These are phyloP conservation scores for Eruca vesicaria DNA, from an alignment of 441 rosid genomes.

Conservation along the genomic window DNA sequence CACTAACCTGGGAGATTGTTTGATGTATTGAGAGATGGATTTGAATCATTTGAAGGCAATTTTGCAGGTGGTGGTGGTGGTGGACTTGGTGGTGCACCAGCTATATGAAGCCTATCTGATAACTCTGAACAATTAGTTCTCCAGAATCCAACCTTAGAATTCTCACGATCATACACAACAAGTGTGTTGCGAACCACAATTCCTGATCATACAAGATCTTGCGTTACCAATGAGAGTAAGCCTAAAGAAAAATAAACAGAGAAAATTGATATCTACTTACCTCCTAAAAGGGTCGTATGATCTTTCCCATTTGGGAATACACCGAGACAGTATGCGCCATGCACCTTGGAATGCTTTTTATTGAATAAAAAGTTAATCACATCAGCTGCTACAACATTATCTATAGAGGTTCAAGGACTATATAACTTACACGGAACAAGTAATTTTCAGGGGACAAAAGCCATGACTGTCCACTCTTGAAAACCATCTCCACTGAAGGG, in stretches of 20 bases:
- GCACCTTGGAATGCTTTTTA: slow-evolving; percentile 83
- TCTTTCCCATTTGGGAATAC: slow-evolving; percentile 88
- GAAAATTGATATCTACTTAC: slow-evolving; percentile 35
- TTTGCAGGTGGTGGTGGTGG: slow-evolving; percentile 43
- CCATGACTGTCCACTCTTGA: slow-evolving; percentile 69
- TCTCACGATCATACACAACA: slow-evolving; percentile 82
- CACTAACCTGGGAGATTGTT: slow-evolving; percentile 18
- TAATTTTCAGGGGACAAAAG: slow-evolving; percentile 85
- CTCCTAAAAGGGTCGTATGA: slow-evolving; percentile 92
- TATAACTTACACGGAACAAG: slow-evolving; percentile 60
- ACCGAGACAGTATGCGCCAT: slow-evolving; percentile 85
- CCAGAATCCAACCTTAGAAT: slow-evolving; percentile 87
- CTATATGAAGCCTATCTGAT: slow-evolving; percentile 67
- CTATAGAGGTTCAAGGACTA: not conserved
- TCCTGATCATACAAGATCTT: slow-evolving; percentile 42
- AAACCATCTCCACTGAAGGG: slow-evolving; percentile 73
- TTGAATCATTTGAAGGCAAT: slow-evolving; percentile 40
- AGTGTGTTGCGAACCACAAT: slow-evolving; percentile 85
- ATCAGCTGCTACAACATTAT: slow-evolving; percentile 3
- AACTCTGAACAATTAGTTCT: slow-evolving; percentile 93
- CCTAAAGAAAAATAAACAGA: not conserved
- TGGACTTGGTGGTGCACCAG: slow-evolving; percentile 38
- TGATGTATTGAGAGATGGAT: slow-evolving; percentile 37
- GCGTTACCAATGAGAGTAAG: not conserved
- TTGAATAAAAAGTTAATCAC: slow-evolving; percentile 4